Percentiles rank a stretch among this genome's conserved stretches.
These are phyloP conservation scores for Blastomyces parvus DNA, from an alignment of 2,329 filamentous ascomycete species.

Conservation along the genomic window DNA sequence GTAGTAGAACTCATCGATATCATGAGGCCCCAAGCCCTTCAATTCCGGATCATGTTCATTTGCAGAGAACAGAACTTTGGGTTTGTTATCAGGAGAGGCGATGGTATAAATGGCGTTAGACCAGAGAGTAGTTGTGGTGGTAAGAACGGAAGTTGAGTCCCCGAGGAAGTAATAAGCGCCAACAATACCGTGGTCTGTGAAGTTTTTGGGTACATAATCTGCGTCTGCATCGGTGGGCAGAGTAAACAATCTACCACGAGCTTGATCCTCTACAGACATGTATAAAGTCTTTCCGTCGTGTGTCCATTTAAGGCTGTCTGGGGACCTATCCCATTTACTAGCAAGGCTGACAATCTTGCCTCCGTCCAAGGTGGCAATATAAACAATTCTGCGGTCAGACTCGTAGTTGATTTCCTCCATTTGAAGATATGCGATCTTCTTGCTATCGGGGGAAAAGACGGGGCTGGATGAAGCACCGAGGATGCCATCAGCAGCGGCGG, in stretches of 20 bases:
- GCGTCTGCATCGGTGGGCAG: slow-evolving; percentile 27
- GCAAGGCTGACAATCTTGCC: slow-evolving; percentile 32
- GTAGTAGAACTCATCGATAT: slow-evolving; percentile 32
- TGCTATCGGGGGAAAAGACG: slow-evolving; percentile 64
- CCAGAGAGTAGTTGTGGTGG: slow-evolving; percentile 29
- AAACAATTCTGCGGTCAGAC: slow-evolving; percentile 55
- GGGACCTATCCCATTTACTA: slow-evolving; percentile 45
- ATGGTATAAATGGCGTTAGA: slow-evolving; percentile 29
- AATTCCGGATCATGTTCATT: slow-evolving; percentile 34
- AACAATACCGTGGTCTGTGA: slow-evolving; percentile 29
- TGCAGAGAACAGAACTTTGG: slow-evolving; percentile 28
- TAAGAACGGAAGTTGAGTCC: slow-evolving; percentile 24
- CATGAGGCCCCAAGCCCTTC: slow-evolving; percentile 26
- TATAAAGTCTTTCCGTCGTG: slow-evolving; percentile 53
- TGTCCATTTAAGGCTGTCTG: slow-evolving; percentile 43
- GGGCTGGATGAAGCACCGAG: slow-evolving; percentile 54
- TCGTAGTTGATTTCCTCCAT: slow-evolving; percentile 75
- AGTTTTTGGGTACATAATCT: slow-evolving; percentile 27
- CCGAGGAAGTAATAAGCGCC: slow-evolving; percentile 24
- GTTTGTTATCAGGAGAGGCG: slow-evolving; percentile 22
- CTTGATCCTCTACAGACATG: slow-evolving; percentile 63
- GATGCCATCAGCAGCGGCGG: slow-evolving; percentile 42
- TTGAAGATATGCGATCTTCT: slow-evolving; percentile 62
- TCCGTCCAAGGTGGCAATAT: slow-evolving; percentile 31
- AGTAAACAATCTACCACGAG: slow-evolving; percentile 39